A percentile compares a stretch with the other conserved stretches of the same genome.
Evolutionary conservation across 2,329 filamentous ascomycete genomes (phyloP).

Genomic region (Claviceps spartinae): DNA sequence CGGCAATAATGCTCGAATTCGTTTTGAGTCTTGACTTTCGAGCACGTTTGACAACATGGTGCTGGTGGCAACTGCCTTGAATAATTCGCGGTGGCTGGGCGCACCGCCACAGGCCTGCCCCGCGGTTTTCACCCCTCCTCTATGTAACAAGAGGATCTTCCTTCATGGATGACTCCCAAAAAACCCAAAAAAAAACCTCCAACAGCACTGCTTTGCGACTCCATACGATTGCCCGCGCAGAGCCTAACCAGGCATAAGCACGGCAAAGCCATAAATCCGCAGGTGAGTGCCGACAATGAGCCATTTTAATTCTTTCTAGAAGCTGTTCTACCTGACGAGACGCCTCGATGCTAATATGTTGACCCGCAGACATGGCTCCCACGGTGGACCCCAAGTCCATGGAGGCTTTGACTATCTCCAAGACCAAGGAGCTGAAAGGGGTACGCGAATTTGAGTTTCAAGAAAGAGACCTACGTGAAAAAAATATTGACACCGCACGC

Average conservation of each 20-base stretch:
- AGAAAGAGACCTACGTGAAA: background rate
- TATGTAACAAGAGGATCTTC: background rate
- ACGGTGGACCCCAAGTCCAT: slow-evolving; percentile 31
- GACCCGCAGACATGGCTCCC: slow-evolving; percentile 25
- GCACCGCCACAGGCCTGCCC: slow-evolving; percentile 13
- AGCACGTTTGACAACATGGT: background rate
- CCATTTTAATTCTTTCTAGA: background rate
- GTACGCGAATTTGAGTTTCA: slow-evolving; percentile 20
- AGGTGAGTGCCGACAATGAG: slow-evolving; percentile 5
- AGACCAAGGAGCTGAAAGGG: slow-evolving; percentile 48
- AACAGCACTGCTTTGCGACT: background rate
- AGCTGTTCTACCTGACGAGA: background rate
- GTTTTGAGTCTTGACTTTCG: too few relatives aligned
- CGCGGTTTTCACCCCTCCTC: slow-evolving; percentile 24
- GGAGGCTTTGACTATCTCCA: slow-evolving; percentile 39
- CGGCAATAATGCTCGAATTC: too few relatives aligned
- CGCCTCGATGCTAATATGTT: background rate
- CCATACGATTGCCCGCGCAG: slow-evolving; percentile 8
- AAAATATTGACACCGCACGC: slow-evolving; percentile 2
- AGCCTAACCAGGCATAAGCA: slow-evolving; percentile 1
- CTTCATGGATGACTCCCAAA: slow-evolving; percentile 16
- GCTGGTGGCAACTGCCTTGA: background rate
- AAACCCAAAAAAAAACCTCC: background rate
- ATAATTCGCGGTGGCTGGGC: background rate
- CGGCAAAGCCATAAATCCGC: slow-evolving; percentile 3